Evolutionary conservation across 257 asterid species (phyloP).

Genomic region (Fraxinus americana): DNA sequence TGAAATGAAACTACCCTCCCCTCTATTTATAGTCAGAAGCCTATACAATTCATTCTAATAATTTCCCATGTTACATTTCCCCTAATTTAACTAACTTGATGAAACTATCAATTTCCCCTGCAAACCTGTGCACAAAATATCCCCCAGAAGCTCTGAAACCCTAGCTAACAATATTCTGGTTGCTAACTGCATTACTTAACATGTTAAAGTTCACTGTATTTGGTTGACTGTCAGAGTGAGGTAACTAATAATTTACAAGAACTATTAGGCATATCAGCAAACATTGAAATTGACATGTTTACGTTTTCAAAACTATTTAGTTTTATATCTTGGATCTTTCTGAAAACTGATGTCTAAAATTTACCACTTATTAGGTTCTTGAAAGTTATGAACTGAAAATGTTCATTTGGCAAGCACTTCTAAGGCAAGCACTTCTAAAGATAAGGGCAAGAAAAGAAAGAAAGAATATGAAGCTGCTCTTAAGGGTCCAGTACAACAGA

Average conservation of each 20-base stretch:
- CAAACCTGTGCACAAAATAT: neutral
- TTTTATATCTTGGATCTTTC: neutral
- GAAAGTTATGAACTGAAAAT: slow-evolving; percentile 99
- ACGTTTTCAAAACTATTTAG: neutral
- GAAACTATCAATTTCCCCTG: neutral
- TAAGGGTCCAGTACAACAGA: no score
- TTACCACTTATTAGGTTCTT: slow-evolving; percentile 65
- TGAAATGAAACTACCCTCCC: no score
- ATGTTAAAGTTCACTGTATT: neutral
- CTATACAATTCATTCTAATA: no score
- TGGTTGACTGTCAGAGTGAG: neutral
- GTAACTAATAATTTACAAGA: neutral
- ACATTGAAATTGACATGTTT: neutral
- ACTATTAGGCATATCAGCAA: neutral
- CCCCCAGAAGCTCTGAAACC: neutral
- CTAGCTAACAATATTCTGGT: neutral
- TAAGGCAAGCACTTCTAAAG: no score
- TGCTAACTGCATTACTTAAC: no score
- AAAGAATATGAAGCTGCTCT: no score
- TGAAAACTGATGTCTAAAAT: neutral
- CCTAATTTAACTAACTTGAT: no score
- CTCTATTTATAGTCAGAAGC: no score
- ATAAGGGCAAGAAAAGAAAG: no score
- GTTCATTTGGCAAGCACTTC: no score
- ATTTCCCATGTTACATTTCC: no score